These are phyloP conservation scores for Talaromyces sp. DNA, from an alignment of 2,329 filamentous ascomycete species.

Conservation along the genomic window DNA sequence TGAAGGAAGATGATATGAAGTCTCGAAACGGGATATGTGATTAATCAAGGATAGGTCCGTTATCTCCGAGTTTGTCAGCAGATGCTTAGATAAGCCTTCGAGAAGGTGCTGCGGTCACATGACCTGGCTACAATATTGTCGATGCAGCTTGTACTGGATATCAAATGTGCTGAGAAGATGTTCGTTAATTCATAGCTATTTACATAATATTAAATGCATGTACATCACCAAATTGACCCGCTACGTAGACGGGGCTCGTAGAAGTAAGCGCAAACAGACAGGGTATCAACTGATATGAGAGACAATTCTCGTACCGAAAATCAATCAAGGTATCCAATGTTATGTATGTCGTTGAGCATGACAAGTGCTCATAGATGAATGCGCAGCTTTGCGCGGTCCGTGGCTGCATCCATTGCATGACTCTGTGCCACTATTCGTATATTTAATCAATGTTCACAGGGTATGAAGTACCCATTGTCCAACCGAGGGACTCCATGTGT, in stretches of 20 bases:
- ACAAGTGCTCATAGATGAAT: background rate
- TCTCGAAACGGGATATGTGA: background rate
- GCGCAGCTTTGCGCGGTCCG: background rate
- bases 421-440: background rate
- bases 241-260: background rate
- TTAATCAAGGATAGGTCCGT: background rate
- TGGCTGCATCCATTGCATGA: too few species aligned
- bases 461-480: conserved; percentile 11
- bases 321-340: background rate
- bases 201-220: background rate
- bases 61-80: conserved; percentile 12
- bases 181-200: background rate
- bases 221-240: background rate
- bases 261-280: background rate
- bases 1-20: background rate
- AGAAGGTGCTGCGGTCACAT: conserved; percentile 10
- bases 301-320: background rate
- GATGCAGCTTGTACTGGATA: too few species aligned
- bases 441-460: background rate
- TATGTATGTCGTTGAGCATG: background rate
- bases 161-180: background rate
- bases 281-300: background rate
- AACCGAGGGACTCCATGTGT: conserved; percentile 34
- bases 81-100: background rate
- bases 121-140: background rate